Evolutionary conservation across 2,329 filamentous ascomycete genomes (phyloP).

Genomic region (Passalora sequoiae): DNA sequence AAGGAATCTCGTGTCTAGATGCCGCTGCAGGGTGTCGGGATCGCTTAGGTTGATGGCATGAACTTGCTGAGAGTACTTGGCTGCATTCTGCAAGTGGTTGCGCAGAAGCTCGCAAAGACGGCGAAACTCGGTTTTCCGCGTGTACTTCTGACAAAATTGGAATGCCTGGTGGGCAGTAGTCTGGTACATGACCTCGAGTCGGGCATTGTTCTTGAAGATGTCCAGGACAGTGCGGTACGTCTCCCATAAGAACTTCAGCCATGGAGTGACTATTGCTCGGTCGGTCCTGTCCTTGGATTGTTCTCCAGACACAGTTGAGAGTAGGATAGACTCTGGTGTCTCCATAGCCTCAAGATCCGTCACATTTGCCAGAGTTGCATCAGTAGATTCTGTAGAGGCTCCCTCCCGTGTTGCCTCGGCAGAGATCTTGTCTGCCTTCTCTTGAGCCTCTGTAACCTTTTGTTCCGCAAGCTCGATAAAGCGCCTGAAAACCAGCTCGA

Average conservation of each 20-base stretch:
- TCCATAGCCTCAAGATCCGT: slow-evolving; percentile 96
- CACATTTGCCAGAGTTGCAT: slow-evolving; percentile 65
- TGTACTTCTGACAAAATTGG: slow-evolving; percentile 97
- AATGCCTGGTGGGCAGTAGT: slow-evolving; percentile 96
- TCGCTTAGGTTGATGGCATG: slow-evolving; percentile 99
- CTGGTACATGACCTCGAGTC: slow-evolving; percentile 96
- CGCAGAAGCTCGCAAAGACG: slow-evolving; percentile 95
- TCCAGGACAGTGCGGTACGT: slow-evolving; percentile 97
- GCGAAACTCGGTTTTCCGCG: slow-evolving; percentile 98
- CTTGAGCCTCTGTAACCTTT: slow-evolving; percentile 92
- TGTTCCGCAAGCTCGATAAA: slow-evolving; percentile 96
- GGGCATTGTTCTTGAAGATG: slow-evolving; percentile 97
- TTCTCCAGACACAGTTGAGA: slow-evolving; percentile 96
- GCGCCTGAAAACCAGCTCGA: slow-evolving; percentile 94
- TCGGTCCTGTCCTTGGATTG: slow-evolving; percentile 96
- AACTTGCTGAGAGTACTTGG: slow-evolving; percentile 99
- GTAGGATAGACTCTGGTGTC: slow-evolving; percentile 94
- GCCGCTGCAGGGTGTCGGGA: slow-evolving; percentile 92
- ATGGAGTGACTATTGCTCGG: slow-evolving; percentile 94
- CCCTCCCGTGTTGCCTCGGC: too few relatives aligned
- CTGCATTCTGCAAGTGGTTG: slow-evolving; percentile 97
- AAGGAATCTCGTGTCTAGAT: slow-evolving; percentile 96
- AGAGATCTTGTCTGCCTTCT: slow-evolving; percentile 93
- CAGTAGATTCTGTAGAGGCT: slow-evolving; percentile 71
- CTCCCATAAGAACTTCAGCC: slow-evolving; percentile 99